Percentiles rank a stretch among this genome's conserved stretches.
Conservation (phyloP, 2,329 filamentous ascomycete genomes). For the Fusarium irregulare region DNA sequence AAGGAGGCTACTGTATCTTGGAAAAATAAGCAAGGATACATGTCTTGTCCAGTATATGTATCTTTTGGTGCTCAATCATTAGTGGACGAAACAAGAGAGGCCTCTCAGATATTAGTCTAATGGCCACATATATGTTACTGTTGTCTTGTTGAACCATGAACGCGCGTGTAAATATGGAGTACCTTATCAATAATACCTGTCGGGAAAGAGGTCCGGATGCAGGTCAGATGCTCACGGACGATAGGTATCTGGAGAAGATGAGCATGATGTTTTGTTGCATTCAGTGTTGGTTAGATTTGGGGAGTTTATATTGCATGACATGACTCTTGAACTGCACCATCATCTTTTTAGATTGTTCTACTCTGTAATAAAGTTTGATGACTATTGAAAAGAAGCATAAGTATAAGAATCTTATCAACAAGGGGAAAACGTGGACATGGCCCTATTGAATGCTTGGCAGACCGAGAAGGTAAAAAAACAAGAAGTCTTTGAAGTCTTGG, state of each 20-base stretch:
- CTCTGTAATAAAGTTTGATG: neutral
- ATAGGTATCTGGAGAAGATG: neutral
- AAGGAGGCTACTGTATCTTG: neutral
- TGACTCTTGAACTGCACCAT: neutral
- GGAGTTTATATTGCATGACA: neutral
- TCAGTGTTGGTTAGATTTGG: neutral
- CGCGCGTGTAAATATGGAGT: conserved; percentile 22
- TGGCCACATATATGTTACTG: neutral
- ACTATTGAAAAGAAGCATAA: conserved; percentile 24
- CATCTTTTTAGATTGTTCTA: neutral
- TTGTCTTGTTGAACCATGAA: conserved; percentile 1
- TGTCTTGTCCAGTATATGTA: neutral
- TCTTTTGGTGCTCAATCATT: neutral
- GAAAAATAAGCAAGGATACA: neutral
- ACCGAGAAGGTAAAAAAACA: neutral
- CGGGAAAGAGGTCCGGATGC: conserved; percentile 4
- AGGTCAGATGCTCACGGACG: conserved; percentile 16
- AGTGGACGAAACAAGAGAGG: conserved; percentile 4
- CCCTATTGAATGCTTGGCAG: conserved; percentile 13
- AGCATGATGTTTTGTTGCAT: neutral
- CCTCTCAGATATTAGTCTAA: neutral
- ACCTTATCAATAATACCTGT: neutral
- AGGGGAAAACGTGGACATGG: conserved; percentile 38
- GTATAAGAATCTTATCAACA: conserved; percentile 12
- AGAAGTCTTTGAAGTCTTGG: conserved; percentile 18